Conservation (phyloP, 176 grass and related monocot genomes). For the Ensete glaucum region DNA sequence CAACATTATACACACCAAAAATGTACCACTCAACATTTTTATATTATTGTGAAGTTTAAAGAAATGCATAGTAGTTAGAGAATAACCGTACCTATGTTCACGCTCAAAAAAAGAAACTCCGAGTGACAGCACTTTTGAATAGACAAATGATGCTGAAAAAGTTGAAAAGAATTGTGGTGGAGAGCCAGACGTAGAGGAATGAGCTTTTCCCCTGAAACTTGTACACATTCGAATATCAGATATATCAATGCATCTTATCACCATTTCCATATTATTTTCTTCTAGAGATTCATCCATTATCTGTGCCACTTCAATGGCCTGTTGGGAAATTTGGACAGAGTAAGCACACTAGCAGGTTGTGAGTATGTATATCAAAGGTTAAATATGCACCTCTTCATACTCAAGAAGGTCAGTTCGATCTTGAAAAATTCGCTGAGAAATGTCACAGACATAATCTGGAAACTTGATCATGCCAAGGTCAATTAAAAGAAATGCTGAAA, state of each 20-base stretch:
- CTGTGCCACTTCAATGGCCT: conserved; percentile 93
- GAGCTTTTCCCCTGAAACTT: conserved; percentile 32
- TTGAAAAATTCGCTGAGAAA: conserved; percentile 56
- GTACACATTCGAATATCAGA: conserved; percentile 47
- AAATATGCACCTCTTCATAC: conserved; percentile 61
- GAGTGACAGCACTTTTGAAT: conserved; percentile 72
- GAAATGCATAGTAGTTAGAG: not conserved
- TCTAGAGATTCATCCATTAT: conserved; percentile 84
- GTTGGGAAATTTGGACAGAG: not conserved
- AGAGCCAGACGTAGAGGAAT: conserved; percentile 10
- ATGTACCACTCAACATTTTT: not conserved
- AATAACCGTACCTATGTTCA: conserved; percentile 42
- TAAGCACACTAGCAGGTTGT: conserved; percentile 1
- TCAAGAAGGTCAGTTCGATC: conserved; percentile 51
- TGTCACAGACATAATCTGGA: conserved; percentile 55
- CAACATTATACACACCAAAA: not conserved
- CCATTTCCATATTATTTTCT: conserved; percentile 49
- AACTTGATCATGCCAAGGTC: conserved; percentile 80
- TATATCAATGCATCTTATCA: conserved; percentile 71
- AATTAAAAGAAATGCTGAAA: conserved; percentile 83
- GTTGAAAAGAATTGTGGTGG: conserved; percentile 59
- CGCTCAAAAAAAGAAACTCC: conserved; percentile 76
- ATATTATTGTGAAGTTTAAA: not conserved
- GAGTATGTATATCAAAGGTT: not conserved
- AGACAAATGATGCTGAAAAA: conserved; percentile 73